Evolutionary conservation across 148 eudicot species (phyloP).

Genomic region (Selenicereus undatus): DNA sequence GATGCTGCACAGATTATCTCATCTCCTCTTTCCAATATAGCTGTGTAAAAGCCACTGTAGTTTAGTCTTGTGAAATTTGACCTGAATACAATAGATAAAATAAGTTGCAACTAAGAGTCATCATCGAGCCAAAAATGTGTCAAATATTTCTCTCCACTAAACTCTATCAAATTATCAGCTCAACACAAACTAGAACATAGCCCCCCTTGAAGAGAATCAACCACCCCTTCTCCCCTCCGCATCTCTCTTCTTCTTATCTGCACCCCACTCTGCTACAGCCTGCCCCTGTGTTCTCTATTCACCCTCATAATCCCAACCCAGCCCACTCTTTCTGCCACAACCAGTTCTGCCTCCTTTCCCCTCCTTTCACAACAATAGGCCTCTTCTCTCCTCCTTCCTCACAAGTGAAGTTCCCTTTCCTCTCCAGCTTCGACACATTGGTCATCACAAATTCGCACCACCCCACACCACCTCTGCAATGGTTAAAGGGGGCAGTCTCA

Average conservation of each 20-base stretch:
- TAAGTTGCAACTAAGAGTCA: neutral
- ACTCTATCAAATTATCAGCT: neutral
- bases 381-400: neutral
- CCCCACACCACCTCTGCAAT: neutral
- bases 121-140: neutral
- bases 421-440: neutral
- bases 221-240: neutral
- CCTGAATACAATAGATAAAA: conserved; percentile 31
- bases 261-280: neutral
- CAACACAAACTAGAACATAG: neutral
- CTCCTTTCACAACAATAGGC: neutral
- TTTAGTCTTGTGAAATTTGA: conserved; percentile 86
- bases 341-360: neutral
- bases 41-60: conserved; percentile 79
- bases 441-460: neutral
- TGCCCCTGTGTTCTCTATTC: neutral
- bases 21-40: conserved; percentile 87
- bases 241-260: neutral
- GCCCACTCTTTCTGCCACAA: neutral
- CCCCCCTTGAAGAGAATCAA: neutral
- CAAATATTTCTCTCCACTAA: neutral
- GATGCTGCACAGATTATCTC: conserved; percentile 89
- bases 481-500: neutral
- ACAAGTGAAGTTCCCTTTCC: neutral
- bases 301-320: too few relatives aligned